phyloP scores from a whole-genome alignment of 1,284 basidiomycete genomes.

The Apiotrichum veenhuisii region DNA sequence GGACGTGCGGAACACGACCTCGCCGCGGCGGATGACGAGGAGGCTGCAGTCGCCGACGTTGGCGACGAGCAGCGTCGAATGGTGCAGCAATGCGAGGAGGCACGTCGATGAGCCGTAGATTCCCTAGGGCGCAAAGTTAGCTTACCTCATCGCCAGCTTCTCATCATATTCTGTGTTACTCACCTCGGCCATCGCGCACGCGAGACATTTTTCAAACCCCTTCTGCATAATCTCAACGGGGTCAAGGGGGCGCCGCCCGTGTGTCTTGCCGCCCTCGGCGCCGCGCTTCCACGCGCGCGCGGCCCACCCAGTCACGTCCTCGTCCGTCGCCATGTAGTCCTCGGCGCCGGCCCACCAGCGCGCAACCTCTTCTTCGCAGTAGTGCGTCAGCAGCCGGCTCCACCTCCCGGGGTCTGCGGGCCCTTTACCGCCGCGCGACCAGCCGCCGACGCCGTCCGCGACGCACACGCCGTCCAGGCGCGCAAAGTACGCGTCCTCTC shows the following conservation, averaged over 20 bases:
- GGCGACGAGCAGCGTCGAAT: conserved; percentile 79
- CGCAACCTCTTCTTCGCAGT: conserved; percentile 41
- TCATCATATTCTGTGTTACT: conserved; percentile 10
- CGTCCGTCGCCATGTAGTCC: conserved; percentile 25
- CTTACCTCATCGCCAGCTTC: neutral
- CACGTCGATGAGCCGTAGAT: conserved; percentile 57
- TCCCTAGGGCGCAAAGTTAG: conserved; percentile 41
- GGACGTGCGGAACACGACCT: conserved; percentile 78
- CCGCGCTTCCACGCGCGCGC: conserved; percentile 20
- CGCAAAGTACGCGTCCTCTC: conserved; percentile 51
- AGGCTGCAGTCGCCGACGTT: conserved; percentile 91
- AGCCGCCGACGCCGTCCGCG: conserved; percentile 51
- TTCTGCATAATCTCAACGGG: conserved; percentile 58
- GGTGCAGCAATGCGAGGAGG: conserved; percentile 57
- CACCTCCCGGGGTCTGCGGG: conserved; percentile 46
- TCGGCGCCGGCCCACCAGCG: conserved; percentile 42
- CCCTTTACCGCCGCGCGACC: conserved; percentile 37
- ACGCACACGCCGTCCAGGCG: conserved; percentile 46
- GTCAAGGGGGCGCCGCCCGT: conserved; percentile 44
- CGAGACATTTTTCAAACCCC: conserved; percentile 56
- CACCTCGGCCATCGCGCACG: conserved; percentile 50
- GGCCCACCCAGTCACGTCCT: conserved; percentile 20
- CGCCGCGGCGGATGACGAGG: conserved; percentile 72
- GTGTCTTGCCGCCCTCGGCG: conserved; percentile 1
- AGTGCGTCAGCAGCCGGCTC: conserved; percentile 46